These are phyloP conservation scores for Neurospora discreta DNA, from an alignment of 495 filamentous ascomycete genomes.

Conservation along the genomic window DNA sequence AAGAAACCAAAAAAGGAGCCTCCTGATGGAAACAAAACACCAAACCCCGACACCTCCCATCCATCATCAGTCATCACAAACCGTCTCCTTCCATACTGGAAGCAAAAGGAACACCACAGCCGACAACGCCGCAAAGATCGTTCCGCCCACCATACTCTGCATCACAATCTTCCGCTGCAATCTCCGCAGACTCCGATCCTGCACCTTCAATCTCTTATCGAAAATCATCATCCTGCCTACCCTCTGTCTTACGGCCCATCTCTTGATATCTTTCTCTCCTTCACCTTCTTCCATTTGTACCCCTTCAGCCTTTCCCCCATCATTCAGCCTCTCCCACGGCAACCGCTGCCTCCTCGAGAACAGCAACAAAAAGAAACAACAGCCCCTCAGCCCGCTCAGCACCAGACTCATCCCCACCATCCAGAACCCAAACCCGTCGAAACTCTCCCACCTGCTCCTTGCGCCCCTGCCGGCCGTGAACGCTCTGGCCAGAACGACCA, in stretches of 20 bases:
- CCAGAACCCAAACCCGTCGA: slow-evolving; percentile 31
- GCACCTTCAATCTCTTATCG: slow-evolving; percentile 29
- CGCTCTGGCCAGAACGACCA: slow-evolving; percentile 21
- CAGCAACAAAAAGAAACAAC: slow-evolving; percentile 32
- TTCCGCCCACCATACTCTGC: slow-evolving; percentile 28
- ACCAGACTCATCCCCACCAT: slow-evolving; percentile 26
- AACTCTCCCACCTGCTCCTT: slow-evolving; percentile 24
- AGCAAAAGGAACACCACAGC: slow-evolving; percentile 27
- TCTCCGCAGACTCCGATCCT: slow-evolving; percentile 26
- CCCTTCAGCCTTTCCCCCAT: background rate
- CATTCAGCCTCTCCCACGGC: slow-evolving; percentile 33
- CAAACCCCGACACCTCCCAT: background rate
- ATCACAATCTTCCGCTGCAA: slow-evolving; percentile 30
- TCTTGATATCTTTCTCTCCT: background rate
- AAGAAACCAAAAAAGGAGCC: background rate
- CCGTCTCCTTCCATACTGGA: slow-evolving; percentile 28
- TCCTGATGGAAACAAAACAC: background rate
- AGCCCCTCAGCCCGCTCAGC: slow-evolving; percentile 25
- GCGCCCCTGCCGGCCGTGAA: slow-evolving; percentile 22
- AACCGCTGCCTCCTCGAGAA: slow-evolving; percentile 29
- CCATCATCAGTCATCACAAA: background rate
- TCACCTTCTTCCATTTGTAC: background rate
- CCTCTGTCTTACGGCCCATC: slow-evolving; percentile 5
- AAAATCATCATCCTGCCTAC: slow-evolving; percentile 28
- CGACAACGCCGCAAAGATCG: slow-evolving; percentile 23